Percentiles rank a stretch among this genome's conserved stretches.
These are phyloP conservation scores for Neurospora discreta DNA, from an alignment of 495 filamentous ascomycete species.

Conservation along the genomic window DNA sequence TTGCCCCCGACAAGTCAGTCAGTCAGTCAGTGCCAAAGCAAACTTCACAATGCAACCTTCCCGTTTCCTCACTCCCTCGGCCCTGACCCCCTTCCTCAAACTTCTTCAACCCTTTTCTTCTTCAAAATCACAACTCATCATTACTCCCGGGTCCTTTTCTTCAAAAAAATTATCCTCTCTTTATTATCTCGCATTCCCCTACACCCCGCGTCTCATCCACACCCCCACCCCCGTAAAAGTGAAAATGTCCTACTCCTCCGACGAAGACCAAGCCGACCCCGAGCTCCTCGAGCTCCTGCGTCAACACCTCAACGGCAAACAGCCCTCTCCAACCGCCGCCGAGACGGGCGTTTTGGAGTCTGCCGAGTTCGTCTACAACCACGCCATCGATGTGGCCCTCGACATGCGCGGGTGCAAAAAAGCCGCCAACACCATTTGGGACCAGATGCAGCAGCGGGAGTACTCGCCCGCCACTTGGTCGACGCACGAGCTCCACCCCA, in stretches of 20 bases:
- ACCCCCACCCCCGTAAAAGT: slow-evolving; percentile 27
- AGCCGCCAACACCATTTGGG: slow-evolving; percentile 67
- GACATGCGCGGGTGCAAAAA: slow-evolving; percentile 66
- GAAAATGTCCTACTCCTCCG: slow-evolving; percentile 77
- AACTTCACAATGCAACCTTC: neutral
- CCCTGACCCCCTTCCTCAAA: neutral
- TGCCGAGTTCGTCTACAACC: slow-evolving; percentile 82
- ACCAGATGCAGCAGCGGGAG: slow-evolving; percentile 66
- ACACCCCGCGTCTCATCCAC: neutral
- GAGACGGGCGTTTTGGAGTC: slow-evolving; percentile 74
- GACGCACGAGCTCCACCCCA: slow-evolving; percentile 82
- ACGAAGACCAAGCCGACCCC: slow-evolving; percentile 69
- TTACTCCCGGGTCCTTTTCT: neutral
- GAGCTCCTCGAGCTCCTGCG: slow-evolving; percentile 83
- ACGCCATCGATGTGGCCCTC: slow-evolving; percentile 84
- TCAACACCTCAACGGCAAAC: slow-evolving; percentile 57
- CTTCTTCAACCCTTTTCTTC: neutral
- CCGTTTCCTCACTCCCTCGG: neutral
- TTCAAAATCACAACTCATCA: neutral
- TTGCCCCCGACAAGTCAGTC: neutral
- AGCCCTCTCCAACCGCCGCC: slow-evolving; percentile 23
- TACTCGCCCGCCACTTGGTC: slow-evolving; percentile 84
- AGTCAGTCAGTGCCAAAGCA: neutral
- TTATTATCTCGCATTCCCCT: too few relatives aligned
- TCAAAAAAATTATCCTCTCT: neutral